phyloP scores from a whole-genome alignment of 2,329 filamentous ascomycete species.

The Tolypocladium nubicola region DNA sequence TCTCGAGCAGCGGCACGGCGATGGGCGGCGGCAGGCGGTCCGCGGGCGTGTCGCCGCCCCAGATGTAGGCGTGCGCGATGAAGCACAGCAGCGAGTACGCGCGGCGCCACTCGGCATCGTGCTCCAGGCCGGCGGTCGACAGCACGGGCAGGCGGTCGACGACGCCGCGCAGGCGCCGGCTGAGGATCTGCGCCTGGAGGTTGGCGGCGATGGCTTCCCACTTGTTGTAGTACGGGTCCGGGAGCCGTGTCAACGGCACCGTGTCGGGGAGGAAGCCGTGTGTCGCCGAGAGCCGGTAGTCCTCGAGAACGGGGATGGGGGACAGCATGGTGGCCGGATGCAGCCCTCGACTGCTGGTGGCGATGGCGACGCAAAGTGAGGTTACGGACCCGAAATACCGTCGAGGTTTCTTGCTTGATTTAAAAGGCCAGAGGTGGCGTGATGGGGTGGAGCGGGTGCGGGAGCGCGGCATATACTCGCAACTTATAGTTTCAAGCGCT shows the following conservation, averaged over 20 bases:
- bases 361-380: background rate
- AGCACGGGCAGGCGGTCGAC: constrained; percentile 76
- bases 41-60: constrained; percentile 76
- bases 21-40: constrained; percentile 73
- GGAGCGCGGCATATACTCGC: background rate
- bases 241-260: constrained; percentile 67
- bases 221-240: constrained; percentile 85
- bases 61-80: constrained; percentile 91
- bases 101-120: constrained; percentile 83
- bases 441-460: background rate
- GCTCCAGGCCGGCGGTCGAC: constrained; percentile 69
- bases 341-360: background rate
- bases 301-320: constrained; percentile 51
- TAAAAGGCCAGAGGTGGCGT: background rate
- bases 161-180: constrained; percentile 68
- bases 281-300: constrained; percentile 69
- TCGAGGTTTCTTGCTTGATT: background rate
- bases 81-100: constrained; percentile 87
- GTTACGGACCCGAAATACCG: background rate
- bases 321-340: constrained; percentile 36
- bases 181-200: constrained; percentile 77
- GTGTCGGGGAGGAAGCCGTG: constrained; percentile 84
- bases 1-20: constrained; percentile 68
- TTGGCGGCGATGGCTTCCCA: constrained; percentile 87
- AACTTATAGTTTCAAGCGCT: background rate